Evolutionary conservation across 2,329 filamentous ascomycete genomes (phyloP).

Genomic region (Sporothrix protearum): DNA sequence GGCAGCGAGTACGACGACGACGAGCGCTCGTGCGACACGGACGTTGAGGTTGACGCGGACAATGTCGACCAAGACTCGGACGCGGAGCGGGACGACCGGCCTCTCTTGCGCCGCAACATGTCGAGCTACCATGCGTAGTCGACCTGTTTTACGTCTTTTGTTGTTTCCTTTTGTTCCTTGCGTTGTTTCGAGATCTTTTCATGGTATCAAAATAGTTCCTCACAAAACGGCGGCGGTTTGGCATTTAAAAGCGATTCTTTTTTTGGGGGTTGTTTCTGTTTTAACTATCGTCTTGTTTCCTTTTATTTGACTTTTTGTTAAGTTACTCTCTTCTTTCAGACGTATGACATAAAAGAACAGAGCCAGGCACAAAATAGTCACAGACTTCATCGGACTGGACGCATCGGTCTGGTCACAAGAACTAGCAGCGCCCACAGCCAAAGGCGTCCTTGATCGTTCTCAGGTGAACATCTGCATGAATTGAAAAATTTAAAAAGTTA

Average conservation of each 20-base stretch:
- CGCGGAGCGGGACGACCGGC: conserved; percentile 39
- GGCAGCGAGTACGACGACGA: conserved; percentile 31
- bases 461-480: neutral
- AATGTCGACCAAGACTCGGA: conserved; percentile 18
- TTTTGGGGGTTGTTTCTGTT: neutral
- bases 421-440: neutral
- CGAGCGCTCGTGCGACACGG: conserved; percentile 29
- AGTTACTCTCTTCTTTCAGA: neutral
- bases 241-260: conserved; percentile 18
- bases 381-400: neutral
- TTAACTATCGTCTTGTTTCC: neutral
- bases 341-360: neutral
- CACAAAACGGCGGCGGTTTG: neutral
- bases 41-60: conserved; percentile 25
- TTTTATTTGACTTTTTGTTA: too few relatives aligned
- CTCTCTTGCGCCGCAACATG: conserved; percentile 36
- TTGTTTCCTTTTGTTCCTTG: neutral
- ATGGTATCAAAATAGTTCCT: neutral
- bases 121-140: conserved; percentile 24
- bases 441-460: neutral
- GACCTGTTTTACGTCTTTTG: neutral
- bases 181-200: neutral
- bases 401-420: neutral
- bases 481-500: neutral
- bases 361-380: neutral